Base-by-base conservation (phyloP, 805 yeast species). In the Spathaspora gorwiae region DNA sequence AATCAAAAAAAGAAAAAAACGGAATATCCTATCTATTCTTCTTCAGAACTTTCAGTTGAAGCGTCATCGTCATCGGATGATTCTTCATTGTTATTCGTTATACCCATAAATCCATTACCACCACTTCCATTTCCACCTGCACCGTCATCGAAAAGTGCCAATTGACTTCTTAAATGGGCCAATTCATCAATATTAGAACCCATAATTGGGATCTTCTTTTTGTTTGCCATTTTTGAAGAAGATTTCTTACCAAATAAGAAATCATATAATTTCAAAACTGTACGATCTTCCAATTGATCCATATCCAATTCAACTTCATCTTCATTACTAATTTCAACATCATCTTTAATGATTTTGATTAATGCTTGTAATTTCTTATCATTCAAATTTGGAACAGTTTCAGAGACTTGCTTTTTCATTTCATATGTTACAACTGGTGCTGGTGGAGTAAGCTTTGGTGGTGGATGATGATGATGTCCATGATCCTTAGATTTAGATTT, bases 371-470 rank as follows among this genome's bases (percentile, higher is more conserved):
- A 71, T 68, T 87, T 88, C 64, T 84, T 81, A 53, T 90, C 95
- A 37, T 89, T 79, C 51, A 83, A 68, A 47, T 81, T 82, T 43
- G 84, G 82, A 61, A 94, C 90, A 54, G 83, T 83, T 59, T 90
- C 97, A 45, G 90, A 81, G 47, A 94, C 83, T 62, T 89, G 94
- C 61, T 88, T 87, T 77, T 94, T 94, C 98, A 92, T 92, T 59
- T 90, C 98, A 61, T 88, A 94, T 0, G 97, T 87, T 43, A 92
- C 89, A 44, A 62, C 64, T 10, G 72, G 70, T 43, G 55, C 61
- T 30, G 47, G 54, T 53, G 62, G 47, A 55, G 51, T 35, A 12
- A 35, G 7, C 15, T 40, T 40, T 14, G 32, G 31, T 13, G 39
- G 35, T 13, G 38, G 38, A 14, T 39, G 35, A 19, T 37, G 36